phyloP scores from a whole-genome alignment of 2,329 filamentous ascomycete genomes.

The Chrysoporthe puriensis region DNA sequence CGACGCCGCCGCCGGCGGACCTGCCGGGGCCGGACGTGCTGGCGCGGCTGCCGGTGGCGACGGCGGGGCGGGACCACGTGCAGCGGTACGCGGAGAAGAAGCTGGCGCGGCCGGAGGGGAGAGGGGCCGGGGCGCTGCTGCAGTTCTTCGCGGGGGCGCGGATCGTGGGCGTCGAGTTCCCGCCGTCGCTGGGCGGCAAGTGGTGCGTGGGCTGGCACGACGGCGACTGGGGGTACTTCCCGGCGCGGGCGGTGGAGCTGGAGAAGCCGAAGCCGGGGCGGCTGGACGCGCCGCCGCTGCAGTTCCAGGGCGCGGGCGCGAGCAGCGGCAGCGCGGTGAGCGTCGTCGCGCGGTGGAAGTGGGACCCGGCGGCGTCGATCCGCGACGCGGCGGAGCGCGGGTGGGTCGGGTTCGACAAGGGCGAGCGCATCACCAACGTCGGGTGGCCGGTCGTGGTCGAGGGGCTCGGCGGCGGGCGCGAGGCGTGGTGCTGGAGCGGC shows the following conservation, averaged over 20 bases:
- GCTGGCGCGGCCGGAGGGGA: slow-evolving; percentile 39
- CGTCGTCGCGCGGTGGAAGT: slow-evolving; percentile 58
- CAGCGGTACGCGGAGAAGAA: slow-evolving; percentile 41
- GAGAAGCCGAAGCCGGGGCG: slow-evolving; percentile 47
- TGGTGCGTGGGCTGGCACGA: slow-evolving; percentile 64
- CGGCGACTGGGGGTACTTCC: slow-evolving; percentile 53
- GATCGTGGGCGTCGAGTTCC: slow-evolving; percentile 56
- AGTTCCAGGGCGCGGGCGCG: slow-evolving; percentile 48
- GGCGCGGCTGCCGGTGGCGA: slow-evolving; percentile 39
- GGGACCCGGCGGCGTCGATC: slow-evolving; percentile 44
- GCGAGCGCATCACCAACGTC: slow-evolving; percentile 69
- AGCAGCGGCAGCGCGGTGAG: slow-evolving; percentile 48
- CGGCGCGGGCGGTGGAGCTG: slow-evolving; percentile 52
- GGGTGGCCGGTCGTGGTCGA: slow-evolving; percentile 41
- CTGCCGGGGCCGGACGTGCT: slow-evolving; percentile 26
- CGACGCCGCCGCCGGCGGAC: slow-evolving; percentile 31
- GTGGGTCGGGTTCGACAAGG: slow-evolving; percentile 67
- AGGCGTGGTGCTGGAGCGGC: slow-evolving; percentile 44
- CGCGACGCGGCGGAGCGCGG: slow-evolving; percentile 40
- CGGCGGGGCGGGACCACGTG: slow-evolving; percentile 41
- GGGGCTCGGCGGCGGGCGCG: slow-evolving; percentile 25
- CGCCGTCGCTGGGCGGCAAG: slow-evolving; percentile 55
- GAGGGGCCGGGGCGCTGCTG: slow-evolving; percentile 39
- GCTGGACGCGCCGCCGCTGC: slow-evolving; percentile 36
- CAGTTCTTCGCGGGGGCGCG: slow-evolving; percentile 50